Percentiles rank a stretch among this genome's conserved stretches.
These are phyloP conservation scores for Physcia stellaris DNA, from an alignment of 495 filamentous ascomycete species.

Conservation along the genomic window DNA sequence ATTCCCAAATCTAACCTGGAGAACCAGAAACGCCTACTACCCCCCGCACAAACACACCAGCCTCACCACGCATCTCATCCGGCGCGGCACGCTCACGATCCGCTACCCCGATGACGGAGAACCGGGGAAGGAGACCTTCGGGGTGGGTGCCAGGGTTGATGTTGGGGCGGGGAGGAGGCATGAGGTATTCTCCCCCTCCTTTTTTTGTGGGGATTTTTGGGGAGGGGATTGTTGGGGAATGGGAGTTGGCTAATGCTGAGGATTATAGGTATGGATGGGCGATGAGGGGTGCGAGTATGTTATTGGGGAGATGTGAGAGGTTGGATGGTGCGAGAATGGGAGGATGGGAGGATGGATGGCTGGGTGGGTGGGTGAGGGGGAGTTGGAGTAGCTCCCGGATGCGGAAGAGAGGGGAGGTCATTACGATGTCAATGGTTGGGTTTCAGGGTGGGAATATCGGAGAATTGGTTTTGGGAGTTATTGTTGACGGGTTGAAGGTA, in stretches of 20 bases:
- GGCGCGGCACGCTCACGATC: slow-evolving; percentile 55
- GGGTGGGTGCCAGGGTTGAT: slow-evolving; percentile 56
- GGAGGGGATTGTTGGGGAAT: no score
- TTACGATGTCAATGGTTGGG: no score
- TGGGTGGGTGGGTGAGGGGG: no score
- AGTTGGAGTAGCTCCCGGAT: no score
- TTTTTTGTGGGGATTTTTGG: no score
- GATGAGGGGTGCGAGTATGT: slow-evolving; percentile 68
- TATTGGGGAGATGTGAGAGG: slow-evolving; percentile 42
- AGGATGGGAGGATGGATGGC: no score
- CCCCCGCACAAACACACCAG: slow-evolving; percentile 55
- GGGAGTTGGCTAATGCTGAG: no score
- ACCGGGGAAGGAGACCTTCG: slow-evolving; percentile 52
- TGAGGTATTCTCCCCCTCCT: no score
- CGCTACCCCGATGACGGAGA: slow-evolving; percentile 54
- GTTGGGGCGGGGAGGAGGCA: slow-evolving; percentile 58
- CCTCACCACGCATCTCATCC: slow-evolving; percentile 66
- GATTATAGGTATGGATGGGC: slow-evolving; percentile 83
- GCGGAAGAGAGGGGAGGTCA: no score
- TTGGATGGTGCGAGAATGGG: not conserved
- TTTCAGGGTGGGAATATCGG: no score
- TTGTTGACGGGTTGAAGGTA: no score
- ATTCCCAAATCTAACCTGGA: not conserved
- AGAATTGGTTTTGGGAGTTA: no score
- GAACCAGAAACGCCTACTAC: slow-evolving; percentile 53